These are phyloP conservation scores for Verticillium dahliae DNA, from an alignment of 2,329 filamentous ascomycete genomes.

Conservation along the genomic window DNA sequence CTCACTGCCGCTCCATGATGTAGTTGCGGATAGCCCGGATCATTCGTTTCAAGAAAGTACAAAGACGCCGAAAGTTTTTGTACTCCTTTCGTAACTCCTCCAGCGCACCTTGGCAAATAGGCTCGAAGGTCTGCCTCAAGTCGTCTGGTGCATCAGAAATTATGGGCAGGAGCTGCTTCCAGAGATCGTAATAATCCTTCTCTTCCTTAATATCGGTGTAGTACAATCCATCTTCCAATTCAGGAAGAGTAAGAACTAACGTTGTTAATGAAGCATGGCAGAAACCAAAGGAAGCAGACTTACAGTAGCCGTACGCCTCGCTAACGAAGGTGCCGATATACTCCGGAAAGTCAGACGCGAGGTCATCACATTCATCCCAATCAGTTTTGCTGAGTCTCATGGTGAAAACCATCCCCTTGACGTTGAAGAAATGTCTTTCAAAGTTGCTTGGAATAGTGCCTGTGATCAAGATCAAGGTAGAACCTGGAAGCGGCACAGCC, in stretches of 20 bases:
- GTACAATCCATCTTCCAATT: neutral
- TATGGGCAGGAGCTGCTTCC: neutral
- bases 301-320: neutral
- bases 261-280: neutral
- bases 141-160: neutral
- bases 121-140: neutral
- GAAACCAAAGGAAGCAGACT: neutral
- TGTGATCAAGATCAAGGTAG: neutral
- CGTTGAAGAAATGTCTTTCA: neutral
- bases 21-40: neutral
- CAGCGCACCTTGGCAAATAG: neutral
- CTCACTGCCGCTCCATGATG: neutral
- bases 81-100: neutral
- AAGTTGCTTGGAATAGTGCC: neutral
- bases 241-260: neutral
- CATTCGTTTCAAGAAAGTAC: neutral
- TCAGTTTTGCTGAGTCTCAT: neutral
- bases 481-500: neutral
- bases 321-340: neutral
- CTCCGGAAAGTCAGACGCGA: neutral
- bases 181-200: neutral
- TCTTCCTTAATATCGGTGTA: neutral
- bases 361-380: neutral
- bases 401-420: neutral
- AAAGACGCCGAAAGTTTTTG: neutral